These are phyloP conservation scores for Zymoseptoria passerinii DNA, from an alignment of 2,329 filamentous ascomycete species.

Conservation along the genomic window DNA sequence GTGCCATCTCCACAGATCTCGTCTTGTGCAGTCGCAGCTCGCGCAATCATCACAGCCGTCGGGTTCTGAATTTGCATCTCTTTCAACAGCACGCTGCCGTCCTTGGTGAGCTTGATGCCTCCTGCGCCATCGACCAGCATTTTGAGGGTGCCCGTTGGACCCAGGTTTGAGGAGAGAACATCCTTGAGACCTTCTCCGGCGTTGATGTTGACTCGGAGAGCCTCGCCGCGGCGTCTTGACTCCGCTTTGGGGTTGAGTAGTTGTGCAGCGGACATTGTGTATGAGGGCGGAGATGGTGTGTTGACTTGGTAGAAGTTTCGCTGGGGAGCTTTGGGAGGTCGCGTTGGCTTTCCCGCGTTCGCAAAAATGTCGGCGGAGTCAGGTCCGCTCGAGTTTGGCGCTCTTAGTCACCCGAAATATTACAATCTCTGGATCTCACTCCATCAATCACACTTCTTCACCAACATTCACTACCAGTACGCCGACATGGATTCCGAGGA, in stretches of 20 bases:
- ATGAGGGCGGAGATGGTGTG: not conserved
- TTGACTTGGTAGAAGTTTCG: not conserved
- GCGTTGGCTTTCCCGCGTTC: not conserved
- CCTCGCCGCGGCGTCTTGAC: constrained; percentile 94
- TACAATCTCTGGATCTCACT: not conserved
- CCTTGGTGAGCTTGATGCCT: constrained; percentile 95
- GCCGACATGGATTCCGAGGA: constrained; percentile 48
- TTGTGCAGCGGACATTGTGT: constrained; percentile 85
- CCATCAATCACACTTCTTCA: not conserved
- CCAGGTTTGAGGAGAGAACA: constrained; percentile 91
- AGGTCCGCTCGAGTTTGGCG: not conserved
- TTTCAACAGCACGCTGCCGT: constrained; percentile 76
- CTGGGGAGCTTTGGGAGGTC: not conserved
- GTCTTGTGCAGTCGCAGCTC: constrained; percentile 91
- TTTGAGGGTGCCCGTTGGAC: constrained; percentile 89
- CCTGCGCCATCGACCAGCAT: constrained; percentile 67
- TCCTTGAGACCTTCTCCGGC: constrained; percentile 72
- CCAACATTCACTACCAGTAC: not conserved
- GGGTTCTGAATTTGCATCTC: constrained; percentile 96
- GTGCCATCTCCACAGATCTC: constrained; percentile 98
- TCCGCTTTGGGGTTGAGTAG: constrained; percentile 98
- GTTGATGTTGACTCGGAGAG: constrained; percentile 91
- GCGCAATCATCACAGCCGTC: constrained; percentile 74
- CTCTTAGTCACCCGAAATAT: not conserved
- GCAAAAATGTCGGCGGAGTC: not conserved